These are phyloP conservation scores for Acorus calamus DNA, from an alignment of 106 monocot species.

Conservation along the genomic window DNA sequence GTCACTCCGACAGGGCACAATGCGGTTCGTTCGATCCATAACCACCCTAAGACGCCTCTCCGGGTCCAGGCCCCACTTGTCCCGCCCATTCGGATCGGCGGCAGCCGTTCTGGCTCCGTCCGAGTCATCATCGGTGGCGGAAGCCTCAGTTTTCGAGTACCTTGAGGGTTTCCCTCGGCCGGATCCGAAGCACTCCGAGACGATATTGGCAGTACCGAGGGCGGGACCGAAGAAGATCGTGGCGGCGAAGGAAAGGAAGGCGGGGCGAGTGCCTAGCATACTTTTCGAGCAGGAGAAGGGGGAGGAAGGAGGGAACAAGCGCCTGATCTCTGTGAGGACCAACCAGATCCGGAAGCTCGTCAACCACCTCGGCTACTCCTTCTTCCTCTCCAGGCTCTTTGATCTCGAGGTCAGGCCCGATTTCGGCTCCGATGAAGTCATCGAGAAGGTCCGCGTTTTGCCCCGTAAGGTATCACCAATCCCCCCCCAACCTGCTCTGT, in stretches of 20 bases:
- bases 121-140: no score
- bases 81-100: no score
- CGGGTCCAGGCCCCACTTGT: no score
- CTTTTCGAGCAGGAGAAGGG: constrained; percentile 96
- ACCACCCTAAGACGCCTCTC: no score
- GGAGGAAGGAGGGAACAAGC: constrained; percentile 91
- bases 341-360: constrained; percentile 96
- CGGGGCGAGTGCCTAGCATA: constrained; percentile 79
- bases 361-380: constrained; percentile 62
- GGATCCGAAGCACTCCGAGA: constrained; percentile 79
- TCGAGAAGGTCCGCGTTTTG: constrained; percentile 88
- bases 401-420: constrained; percentile 67
- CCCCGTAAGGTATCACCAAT: constrained; percentile 49
- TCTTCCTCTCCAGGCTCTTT: constrained; percentile 81
- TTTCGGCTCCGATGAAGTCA: constrained; percentile 29
- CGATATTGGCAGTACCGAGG: constrained; percentile 62
- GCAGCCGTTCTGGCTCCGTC: no score
- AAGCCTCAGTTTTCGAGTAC: constrained; percentile 36
- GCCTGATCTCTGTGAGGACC: constrained; percentile 64
- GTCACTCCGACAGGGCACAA: no score
- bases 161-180: constrained; percentile 71
- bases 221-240: constrained; percentile 57
- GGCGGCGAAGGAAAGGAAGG: constrained; percentile 70
- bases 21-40: no score
- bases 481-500: no score